Percentiles rank a stretch among this genome's conserved stretches.
Evolutionary conservation across 495 filamentous ascomycete species (phyloP).

Genomic region (Penicillium riverlandense): DNA sequence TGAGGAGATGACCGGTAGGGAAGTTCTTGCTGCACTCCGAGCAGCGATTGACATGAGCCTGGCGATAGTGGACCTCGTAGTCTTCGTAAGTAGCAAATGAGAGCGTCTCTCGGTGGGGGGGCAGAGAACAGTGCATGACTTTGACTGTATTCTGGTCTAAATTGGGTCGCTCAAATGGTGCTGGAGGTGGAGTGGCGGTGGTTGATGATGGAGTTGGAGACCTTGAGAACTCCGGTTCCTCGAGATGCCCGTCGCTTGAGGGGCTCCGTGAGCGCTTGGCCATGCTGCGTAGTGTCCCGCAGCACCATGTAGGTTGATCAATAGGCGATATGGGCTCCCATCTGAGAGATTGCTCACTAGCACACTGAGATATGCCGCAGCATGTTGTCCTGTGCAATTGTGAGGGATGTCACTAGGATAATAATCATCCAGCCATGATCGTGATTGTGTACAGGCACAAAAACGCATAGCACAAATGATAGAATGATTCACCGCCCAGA

Average conservation of each 20-base stretch:
- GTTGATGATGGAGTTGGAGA: constrained; percentile 16
- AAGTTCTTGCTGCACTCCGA: constrained; percentile 74
- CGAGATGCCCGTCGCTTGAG: constrained; percentile 16
- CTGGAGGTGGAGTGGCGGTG: constrained; percentile 6
- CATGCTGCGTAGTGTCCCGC: constrained; percentile 28
- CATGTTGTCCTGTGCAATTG: too few relatives aligned
- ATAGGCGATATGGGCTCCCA: not conserved
- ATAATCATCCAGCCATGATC: too few relatives aligned
- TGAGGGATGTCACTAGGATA: too few relatives aligned
- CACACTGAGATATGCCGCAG: too few relatives aligned
- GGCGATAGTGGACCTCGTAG: constrained; percentile 80
- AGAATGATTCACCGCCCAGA: too few relatives aligned
- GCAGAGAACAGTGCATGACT: constrained; percentile 71
- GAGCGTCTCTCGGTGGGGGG: constrained; percentile 63
- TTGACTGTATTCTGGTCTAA: constrained; percentile 2
- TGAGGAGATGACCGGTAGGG: constrained; percentile 61
- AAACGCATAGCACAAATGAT: not conserved
- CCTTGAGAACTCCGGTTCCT: constrained; percentile 4
- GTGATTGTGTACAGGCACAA: too few relatives aligned
- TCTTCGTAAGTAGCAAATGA: constrained; percentile 69
- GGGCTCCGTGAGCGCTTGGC: constrained; percentile 53
- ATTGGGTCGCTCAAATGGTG: constrained; percentile 12
- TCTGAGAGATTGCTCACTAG: too few relatives aligned
- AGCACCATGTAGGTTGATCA: constrained; percentile 1
- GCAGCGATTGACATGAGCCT: constrained; percentile 79